Percentiles rank a stretch among this genome's conserved stretches.
These are phyloP conservation scores for Aspergillus ustus DNA, from an alignment of 2,329 filamentous ascomycete species.

Conservation along the genomic window DNA sequence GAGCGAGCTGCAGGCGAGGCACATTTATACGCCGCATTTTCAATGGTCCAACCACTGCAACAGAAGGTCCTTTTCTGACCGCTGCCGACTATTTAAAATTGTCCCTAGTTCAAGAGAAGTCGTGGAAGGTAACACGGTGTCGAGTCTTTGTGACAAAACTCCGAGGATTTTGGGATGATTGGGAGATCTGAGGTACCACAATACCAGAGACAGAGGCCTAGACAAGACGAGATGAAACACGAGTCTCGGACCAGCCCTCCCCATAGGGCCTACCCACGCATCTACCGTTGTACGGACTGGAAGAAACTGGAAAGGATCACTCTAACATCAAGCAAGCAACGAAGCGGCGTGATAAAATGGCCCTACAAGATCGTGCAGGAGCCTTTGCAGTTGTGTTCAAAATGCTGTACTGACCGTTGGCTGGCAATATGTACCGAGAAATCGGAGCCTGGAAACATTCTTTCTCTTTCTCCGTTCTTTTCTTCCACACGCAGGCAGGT, in stretches of 20 bases:
- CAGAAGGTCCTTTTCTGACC: background rate
- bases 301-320: background rate
- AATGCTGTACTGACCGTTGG: conserved; percentile 5
- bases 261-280: background rate
- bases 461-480: background rate
- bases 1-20: background rate
- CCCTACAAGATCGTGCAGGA: background rate
- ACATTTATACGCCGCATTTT: background rate
- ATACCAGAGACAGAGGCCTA: background rate
- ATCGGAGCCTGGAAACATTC: background rate
- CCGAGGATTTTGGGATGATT: conserved; percentile 15
- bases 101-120: background rate
- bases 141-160: conserved; percentile 26
- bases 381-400: conserved; percentile 7
- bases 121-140: conserved; percentile 8
- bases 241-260: background rate
- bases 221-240: background rate
- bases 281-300: background rate
- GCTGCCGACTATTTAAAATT: background rate
- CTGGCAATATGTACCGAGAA: background rate
- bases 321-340: background rate
- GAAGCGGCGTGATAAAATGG: background rate
- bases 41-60: background rate
- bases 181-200: conserved; percentile 1
- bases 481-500: background rate